Percentiles rank a stretch among this genome's conserved stretches.
These are phyloP conservation scores for Pestalotiopsis fici DNA, from an alignment of 2,329 filamentous ascomycete genomes.

Conservation along the genomic window DNA sequence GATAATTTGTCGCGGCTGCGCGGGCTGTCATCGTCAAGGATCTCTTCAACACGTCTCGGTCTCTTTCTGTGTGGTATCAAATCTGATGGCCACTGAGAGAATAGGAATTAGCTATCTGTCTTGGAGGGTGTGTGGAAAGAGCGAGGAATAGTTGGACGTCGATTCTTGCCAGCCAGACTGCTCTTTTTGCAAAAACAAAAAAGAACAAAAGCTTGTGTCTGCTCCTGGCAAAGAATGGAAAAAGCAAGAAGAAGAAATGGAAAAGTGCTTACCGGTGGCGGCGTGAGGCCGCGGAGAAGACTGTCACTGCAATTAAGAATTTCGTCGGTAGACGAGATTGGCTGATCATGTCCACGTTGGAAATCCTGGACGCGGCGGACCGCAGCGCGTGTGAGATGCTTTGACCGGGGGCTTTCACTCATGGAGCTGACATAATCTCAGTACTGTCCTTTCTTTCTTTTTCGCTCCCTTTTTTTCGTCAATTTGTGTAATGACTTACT, in stretches of 20 bases:
- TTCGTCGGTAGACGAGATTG: conserved; percentile 1
- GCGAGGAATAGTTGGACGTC: too few species aligned
- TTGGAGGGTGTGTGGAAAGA: too few species aligned
- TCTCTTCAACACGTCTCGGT: conserved; percentile 17
- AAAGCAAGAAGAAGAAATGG: background rate
- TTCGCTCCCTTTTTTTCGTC: background rate
- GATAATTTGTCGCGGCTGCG: conserved; percentile 28
- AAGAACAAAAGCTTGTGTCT: too few species aligned
- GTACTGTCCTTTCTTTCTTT: background rate
- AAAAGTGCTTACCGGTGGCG: conserved; percentile 8
- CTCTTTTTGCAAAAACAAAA: too few species aligned
- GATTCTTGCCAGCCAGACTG: too few species aligned
- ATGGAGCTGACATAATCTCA: background rate
- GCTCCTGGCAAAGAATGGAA: background rate
- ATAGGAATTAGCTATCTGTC: background rate
- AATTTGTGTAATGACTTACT: background rate
- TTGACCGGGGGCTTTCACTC: background rate
- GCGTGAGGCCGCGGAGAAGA: conserved; percentile 20
- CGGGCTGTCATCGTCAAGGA: conserved; percentile 22
- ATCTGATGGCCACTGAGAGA: conserved; percentile 9
- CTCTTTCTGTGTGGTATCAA: conserved; percentile 22
- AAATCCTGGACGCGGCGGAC: conserved; percentile 11
- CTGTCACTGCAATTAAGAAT: conserved; percentile 13
- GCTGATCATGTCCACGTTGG: conserved; percentile 3
- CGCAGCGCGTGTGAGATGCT: conserved; percentile 10